These are phyloP conservation scores for Erodium texanum DNA, from an alignment of 441 rosid genomes.

Conservation along the genomic window DNA sequence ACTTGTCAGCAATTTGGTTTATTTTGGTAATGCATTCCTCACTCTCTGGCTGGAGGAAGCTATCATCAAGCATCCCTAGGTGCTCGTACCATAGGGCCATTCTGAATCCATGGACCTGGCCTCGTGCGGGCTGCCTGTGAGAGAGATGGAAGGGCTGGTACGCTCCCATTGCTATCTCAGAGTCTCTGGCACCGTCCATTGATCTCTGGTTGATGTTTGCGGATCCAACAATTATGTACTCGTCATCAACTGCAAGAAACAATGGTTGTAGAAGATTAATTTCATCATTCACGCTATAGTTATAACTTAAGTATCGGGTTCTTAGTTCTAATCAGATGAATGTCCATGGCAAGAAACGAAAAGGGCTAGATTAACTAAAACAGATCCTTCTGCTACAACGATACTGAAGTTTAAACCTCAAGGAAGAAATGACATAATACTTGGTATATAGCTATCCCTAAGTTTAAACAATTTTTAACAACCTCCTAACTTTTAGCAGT, in stretches of 20 bases:
- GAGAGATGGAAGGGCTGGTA: constrained; percentile 42
- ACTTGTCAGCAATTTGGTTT: constrained; percentile 23
- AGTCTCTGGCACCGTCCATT: constrained; percentile 56
- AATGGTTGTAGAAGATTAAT: no score
- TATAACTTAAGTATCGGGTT: no score
- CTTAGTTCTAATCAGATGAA: no score
- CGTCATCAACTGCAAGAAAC: constrained; percentile 45
- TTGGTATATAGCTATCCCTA: no score
- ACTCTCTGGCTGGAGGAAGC: constrained; percentile 26
- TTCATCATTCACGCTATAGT: no score
- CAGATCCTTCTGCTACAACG: no score
- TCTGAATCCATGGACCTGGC: constrained; percentile 39
- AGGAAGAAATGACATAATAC: no score
- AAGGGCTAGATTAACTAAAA: no score
- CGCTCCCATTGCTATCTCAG: constrained; percentile 65
- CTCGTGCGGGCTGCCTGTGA: constrained; percentile 16
- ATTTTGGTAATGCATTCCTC: constrained; percentile 26
- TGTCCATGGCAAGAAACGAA: no score
- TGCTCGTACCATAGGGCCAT: constrained; percentile 53
- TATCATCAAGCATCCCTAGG: constrained; percentile 4
- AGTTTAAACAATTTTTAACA: no score
- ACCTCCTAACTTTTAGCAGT: no score
- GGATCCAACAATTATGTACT: constrained; percentile 58
- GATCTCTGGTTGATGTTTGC: constrained; percentile 70
- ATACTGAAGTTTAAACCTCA: no score